A percentile compares a stretch with the other conserved stretches of the same genome.
These are phyloP conservation scores for Hypoxylon sp. DNA, from an alignment of 2,329 filamentous ascomycete genomes.

Conservation along the genomic window DNA sequence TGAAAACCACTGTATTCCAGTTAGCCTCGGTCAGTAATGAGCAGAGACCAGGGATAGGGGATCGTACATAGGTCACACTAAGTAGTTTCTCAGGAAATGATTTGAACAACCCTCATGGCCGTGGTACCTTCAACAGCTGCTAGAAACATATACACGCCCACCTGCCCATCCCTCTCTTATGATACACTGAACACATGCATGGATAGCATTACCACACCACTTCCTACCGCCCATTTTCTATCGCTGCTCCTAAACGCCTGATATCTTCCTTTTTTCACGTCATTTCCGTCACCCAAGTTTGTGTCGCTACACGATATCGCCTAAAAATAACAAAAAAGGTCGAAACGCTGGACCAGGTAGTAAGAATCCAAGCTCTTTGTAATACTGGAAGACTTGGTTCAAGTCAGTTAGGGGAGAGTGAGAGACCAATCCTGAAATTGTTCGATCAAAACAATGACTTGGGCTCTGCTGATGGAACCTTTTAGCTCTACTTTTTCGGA, in stretches of 20 bases:
- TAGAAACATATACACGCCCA: slow-evolving; percentile 21
- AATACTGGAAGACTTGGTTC: slow-evolving; percentile 9
- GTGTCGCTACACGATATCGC: background rate
- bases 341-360: slow-evolving; percentile 1
- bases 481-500: slow-evolving; percentile 25
- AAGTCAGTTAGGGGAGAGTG: too few relatives aligned
- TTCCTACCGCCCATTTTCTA: slow-evolving; percentile 16
- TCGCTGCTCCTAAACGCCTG: slow-evolving; percentile 22
- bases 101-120: background rate
- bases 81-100: background rate
- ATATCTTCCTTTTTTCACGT: slow-evolving; percentile 1
- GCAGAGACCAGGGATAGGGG: background rate
- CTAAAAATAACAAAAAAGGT: slow-evolving; percentile 19
- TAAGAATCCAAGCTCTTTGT: slow-evolving; percentile 20
- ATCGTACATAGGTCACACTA: background rate
- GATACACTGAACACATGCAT: slow-evolving; percentile 10
- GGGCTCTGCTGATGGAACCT: background rate
- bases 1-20: too few relatives aligned
- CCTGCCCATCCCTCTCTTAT: slow-evolving; percentile 14
- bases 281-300: slow-evolving; percentile 1
- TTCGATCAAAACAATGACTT: too few relatives aligned
- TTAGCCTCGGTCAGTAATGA: too few relatives aligned
- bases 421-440: too few relatives aligned
- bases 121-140: background rate
- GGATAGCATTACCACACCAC: too few relatives aligned